These are phyloP conservation scores for Nakaseomyces delphensis DNA, from an alignment of 1,139 yeast species.

Conservation along the genomic window DNA sequence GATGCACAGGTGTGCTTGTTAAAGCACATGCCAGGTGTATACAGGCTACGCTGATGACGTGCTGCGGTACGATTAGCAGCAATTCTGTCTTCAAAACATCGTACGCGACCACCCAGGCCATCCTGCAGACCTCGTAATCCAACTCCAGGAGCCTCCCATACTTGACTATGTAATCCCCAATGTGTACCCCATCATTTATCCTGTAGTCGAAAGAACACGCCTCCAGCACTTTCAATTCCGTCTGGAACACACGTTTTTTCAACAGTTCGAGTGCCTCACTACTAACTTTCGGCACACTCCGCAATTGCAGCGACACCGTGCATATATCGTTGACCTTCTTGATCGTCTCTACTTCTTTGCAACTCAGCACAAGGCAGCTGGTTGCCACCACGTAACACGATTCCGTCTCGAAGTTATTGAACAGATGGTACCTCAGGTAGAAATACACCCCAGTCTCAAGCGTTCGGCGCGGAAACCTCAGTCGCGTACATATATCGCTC, in stretches of 20 bases:
- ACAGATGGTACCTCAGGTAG: slow-evolving; percentile 62
- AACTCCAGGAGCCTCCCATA: slow-evolving; percentile 50
- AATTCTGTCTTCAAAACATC: slow-evolving; percentile 71
- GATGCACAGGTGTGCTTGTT: slow-evolving; percentile 15
- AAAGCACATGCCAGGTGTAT: slow-evolving; percentile 43
- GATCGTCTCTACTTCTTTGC: slow-evolving; percentile 82
- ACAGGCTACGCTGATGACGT: slow-evolving; percentile 67
- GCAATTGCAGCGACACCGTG: slow-evolving; percentile 28
- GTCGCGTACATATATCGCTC: slow-evolving; percentile 42
- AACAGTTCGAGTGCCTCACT: slow-evolving; percentile 38
- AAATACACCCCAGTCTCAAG: slow-evolving; percentile 61
- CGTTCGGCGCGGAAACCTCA: slow-evolving; percentile 61
- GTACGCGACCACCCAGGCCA: slow-evolving; percentile 68
- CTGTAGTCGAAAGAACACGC: slow-evolving; percentile 69
- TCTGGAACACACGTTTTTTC: slow-evolving; percentile 43
- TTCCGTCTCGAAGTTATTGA: slow-evolving; percentile 46
- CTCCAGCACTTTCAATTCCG: slow-evolving; percentile 70
- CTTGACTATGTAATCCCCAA: slow-evolving; percentile 64
- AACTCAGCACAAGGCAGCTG: slow-evolving; percentile 69
- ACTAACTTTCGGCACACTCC: slow-evolving; percentile 25
- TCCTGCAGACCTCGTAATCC: slow-evolving; percentile 39
- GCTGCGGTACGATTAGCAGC: slow-evolving; percentile 67
- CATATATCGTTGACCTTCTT: slow-evolving; percentile 58
- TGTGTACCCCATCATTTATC: slow-evolving; percentile 36
- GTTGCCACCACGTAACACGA: slow-evolving; percentile 49